Conservation (phyloP, 1,284 basidiomycete genomes). For the Apiotrichum veenhuisii region DNA sequence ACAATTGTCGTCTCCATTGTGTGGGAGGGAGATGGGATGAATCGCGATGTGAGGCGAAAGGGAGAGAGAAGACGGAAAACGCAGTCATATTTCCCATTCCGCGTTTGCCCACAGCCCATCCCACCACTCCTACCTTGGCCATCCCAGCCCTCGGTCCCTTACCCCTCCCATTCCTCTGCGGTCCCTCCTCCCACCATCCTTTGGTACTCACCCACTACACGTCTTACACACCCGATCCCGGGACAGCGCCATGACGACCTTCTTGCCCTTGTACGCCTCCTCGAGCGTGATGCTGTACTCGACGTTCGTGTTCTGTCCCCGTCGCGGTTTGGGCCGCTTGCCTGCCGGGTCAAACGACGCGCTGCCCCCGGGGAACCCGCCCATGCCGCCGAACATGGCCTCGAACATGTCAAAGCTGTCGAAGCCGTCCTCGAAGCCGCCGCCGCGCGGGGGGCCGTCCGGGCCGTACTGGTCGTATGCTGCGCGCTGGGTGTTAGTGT, state of each 20-base stretch:
- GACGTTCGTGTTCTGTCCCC: slow-evolving; percentile 66
- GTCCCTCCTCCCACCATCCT: neutral
- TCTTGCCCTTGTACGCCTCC: slow-evolving; percentile 88
- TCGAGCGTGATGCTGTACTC: slow-evolving; percentile 83
- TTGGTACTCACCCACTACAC: slow-evolving; percentile 76
- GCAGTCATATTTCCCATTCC: no score
- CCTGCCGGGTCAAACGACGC: slow-evolving; percentile 35
- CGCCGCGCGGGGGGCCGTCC: slow-evolving; percentile 53
- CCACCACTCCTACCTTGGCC: no score
- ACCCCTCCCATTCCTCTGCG: neutral
- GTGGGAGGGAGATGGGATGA: no score
- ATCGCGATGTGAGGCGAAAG: no score
- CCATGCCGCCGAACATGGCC: slow-evolving; percentile 63
- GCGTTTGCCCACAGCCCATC: no score
- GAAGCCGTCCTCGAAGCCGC: slow-evolving; percentile 42
- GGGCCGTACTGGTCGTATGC: slow-evolving; percentile 78
- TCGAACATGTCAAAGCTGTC: slow-evolving; percentile 69
- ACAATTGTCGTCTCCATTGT: no score
- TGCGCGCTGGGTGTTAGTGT: slow-evolving; percentile 55
- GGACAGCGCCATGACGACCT: slow-evolving; percentile 83
- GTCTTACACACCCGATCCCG: slow-evolving; percentile 72
- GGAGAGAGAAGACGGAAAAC: no score
- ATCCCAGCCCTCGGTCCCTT: no score
- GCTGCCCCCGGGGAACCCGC: slow-evolving; percentile 48
- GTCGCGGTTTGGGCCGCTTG: slow-evolving; percentile 49